Percentiles rank a stretch among this genome's conserved stretches.
Evolutionary conservation across 768 basidiomycete genomes (phyloP).

Genomic region (Rhodotorula sphaerocarpa): DNA sequence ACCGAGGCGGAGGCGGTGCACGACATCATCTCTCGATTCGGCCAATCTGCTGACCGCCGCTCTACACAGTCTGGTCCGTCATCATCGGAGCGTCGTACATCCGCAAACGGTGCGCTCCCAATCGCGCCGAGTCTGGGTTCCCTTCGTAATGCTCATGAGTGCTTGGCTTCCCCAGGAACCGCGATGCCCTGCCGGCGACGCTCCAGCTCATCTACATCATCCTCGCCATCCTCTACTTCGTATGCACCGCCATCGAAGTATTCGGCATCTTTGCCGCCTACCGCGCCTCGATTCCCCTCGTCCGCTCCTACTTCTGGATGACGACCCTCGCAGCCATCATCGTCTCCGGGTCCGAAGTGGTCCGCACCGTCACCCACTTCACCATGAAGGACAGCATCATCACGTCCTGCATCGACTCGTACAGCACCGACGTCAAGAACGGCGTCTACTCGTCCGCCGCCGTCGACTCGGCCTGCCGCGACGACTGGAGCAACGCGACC

Average conservation of each 20-base stretch:
- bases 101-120: not conserved
- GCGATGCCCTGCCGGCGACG: not conserved
- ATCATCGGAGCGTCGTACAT: constrained; percentile 7
- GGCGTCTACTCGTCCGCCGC: not conserved
- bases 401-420: constrained; percentile 9
- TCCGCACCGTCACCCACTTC: constrained; percentile 15
- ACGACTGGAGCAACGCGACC: constrained; percentile 9
- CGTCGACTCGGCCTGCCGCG: constrained; percentile 4
- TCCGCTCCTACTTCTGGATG: constrained; percentile 21
- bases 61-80: constrained; percentile 17
- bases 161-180: too few species aligned
- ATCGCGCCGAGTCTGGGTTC: too few species aligned
- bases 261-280: constrained; percentile 24
- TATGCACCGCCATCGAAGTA: constrained; percentile 17
- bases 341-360: constrained; percentile 13
- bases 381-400: constrained; percentile 15
- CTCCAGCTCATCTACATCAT: constrained; percentile 17
- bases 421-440: not conserved
- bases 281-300: constrained; percentile 8
- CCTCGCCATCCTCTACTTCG: constrained; percentile 25
- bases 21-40: too few species aligned
- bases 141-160: too few species aligned
- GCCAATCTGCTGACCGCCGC: not conserved
- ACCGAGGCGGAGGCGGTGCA: too few species aligned
- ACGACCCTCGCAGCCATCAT: constrained; percentile 8